phyloP scores from a whole-genome alignment of 257 asterid genomes.

The Gardenia jasminoides region DNA sequence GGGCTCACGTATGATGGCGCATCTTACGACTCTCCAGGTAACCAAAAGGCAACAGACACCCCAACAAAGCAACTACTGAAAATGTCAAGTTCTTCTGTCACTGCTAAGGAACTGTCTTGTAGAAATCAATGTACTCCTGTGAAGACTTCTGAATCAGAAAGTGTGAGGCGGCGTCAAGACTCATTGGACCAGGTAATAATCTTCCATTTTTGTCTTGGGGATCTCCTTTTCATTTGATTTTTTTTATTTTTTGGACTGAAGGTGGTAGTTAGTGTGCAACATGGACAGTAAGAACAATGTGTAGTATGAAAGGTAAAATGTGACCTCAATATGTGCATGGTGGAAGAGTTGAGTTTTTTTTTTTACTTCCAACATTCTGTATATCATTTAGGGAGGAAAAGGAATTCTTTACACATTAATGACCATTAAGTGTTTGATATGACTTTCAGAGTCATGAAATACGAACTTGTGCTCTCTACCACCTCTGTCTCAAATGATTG shows the following conservation, averaged over 20 bases:
- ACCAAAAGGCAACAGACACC: slow-evolving; percentile 40
- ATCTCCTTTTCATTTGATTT: not conserved
- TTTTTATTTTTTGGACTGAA: not conserved
- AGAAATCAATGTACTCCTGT: slow-evolving; percentile 44
- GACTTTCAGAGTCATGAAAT: no score
- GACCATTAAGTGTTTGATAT: no score
- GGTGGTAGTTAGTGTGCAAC: not conserved
- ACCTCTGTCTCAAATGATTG: not conserved
- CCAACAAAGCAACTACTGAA: slow-evolving; percentile 40
- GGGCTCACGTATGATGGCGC: slow-evolving; percentile 63
- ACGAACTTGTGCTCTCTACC: not conserved
- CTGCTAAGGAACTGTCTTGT: slow-evolving; percentile 42
- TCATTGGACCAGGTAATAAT: slow-evolving; percentile 71
- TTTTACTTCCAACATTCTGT: not conserved
- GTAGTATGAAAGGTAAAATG: not conserved
- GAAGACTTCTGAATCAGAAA: slow-evolving; percentile 66
- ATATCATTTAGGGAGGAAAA: no score
- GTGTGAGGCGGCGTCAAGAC: slow-evolving; percentile 75
- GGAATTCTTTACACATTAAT: no score
- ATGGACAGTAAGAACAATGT: not conserved
- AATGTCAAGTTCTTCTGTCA: slow-evolving; percentile 33
- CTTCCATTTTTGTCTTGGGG: not conserved
- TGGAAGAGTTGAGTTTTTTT: not conserved
- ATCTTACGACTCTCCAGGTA: slow-evolving; percentile 44
- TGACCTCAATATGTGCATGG: not conserved